Conservation (phyloP, 371 early-diverging fungal species). For the Mortierella sp. region DNA sequence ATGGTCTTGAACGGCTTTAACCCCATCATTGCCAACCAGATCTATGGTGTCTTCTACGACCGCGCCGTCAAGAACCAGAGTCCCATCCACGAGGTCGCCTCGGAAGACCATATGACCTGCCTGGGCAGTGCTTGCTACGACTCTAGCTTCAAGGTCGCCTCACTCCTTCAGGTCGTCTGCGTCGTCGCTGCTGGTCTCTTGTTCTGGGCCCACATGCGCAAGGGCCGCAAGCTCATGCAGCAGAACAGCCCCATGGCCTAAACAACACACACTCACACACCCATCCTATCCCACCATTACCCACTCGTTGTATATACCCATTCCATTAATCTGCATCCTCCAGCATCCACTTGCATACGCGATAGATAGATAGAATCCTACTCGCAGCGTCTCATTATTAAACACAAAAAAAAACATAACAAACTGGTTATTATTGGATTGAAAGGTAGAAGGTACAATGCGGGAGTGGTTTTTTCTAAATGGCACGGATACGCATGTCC, state of each 20-base stretch:
- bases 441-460: not conserved
- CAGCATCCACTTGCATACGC: not conserved
- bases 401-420: not conserved
- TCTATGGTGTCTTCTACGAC: slow-evolving; percentile 54
- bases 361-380: too few species aligned
- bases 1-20: slow-evolving; percentile 53
- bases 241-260: slow-evolving; percentile 8
- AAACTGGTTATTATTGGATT: not conserved
- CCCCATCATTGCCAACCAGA: slow-evolving; percentile 50
- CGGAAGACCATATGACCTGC: slow-evolving; percentile 30
- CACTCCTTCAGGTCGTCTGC: slow-evolving; percentile 40
- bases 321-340: not conserved
- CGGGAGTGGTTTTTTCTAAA: slow-evolving; percentile 16
- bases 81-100: not conserved
- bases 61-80: slow-evolving; percentile 40
- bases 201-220: slow-evolving; percentile 54
- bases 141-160: slow-evolving; percentile 44
- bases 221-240: slow-evolving; percentile 40
- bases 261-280: too few species aligned
- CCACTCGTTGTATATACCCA: slow-evolving; percentile 13
- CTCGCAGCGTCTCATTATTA: not conserved
- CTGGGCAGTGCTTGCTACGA: slow-evolving; percentile 38
- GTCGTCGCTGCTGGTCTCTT: slow-evolving; percentile 39
- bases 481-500: slow-evolving; percentile 71
- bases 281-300: not conserved